Conservation (phyloP, 208 protist genomes). For the Novymonas esmeraldas region DNA sequence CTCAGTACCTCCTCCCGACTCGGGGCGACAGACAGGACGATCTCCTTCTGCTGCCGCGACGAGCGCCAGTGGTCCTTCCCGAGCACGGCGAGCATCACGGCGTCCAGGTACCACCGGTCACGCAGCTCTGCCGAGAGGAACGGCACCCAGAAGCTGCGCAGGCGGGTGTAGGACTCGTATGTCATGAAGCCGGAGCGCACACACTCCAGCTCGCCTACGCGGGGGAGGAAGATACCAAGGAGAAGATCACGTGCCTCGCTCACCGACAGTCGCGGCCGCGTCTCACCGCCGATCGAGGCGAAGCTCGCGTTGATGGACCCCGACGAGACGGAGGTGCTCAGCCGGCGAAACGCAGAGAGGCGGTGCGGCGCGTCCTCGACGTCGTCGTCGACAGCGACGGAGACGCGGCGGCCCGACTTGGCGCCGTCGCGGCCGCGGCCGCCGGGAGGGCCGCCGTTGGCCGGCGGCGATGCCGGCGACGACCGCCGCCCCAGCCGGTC, state of each 20-base stretch:
- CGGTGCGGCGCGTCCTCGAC: not conserved
- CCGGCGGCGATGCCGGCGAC: not conserved
- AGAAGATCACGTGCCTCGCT: slow-evolving; percentile 36
- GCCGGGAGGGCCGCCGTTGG: too few species aligned
- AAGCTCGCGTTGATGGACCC: slow-evolving; percentile 12
- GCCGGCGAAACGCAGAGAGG: not conserved
- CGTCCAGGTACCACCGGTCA: slow-evolving; percentile 54
- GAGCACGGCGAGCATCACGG: slow-evolving; percentile 45
- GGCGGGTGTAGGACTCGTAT: slow-evolving; percentile 16
- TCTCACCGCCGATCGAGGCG: not conserved
- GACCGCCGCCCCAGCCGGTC: not conserved
- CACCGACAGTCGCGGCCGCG: slow-evolving; percentile 19
- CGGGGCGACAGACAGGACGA: slow-evolving; percentile 19
- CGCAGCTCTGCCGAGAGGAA: slow-evolving; percentile 36
- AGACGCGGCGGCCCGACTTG: not conserved
- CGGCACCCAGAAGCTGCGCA: slow-evolving; percentile 31
- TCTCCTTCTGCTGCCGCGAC: slow-evolving; percentile 23
- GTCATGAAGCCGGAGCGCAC: slow-evolving; percentile 39
- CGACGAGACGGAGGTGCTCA: slow-evolving; percentile 3
- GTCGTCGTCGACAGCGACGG: not conserved
- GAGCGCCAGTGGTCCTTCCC: slow-evolving; percentile 38
- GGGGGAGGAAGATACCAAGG: slow-evolving; percentile 39
- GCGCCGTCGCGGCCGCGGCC: not conserved
- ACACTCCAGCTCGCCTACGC: slow-evolving; percentile 42
- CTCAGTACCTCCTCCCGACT: slow-evolving; percentile 33